Conservation (phyloP, 177 flowering plant species). For the Telopea speciosissima region DNA sequence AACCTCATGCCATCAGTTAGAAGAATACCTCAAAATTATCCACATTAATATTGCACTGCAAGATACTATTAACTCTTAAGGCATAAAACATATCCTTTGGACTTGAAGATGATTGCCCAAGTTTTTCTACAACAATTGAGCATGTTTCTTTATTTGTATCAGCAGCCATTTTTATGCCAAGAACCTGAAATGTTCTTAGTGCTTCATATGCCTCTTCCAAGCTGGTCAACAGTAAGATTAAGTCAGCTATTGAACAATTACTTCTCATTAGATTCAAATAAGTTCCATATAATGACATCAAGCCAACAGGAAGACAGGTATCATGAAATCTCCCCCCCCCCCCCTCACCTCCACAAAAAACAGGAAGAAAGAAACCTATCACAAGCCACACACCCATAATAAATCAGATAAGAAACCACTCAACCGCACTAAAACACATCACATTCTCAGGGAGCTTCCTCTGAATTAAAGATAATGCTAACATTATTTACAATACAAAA, state of each 20-base stretch:
- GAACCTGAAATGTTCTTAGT: conserved; percentile 61
- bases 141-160: conserved; percentile 45
- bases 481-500: no score
- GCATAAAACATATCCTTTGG: conserved; percentile 61
- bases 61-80: conserved; percentile 46
- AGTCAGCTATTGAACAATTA: conserved; percentile 3
- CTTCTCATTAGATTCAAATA: neutral
- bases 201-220: conserved; percentile 82
- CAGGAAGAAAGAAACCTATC: no score
- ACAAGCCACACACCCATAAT: neutral
- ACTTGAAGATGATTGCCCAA: conserved; percentile 50
- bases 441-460: no score
- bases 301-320: neutral
- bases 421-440: neutral
- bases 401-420: neutral
- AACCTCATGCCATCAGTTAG: neutral
- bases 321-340: neutral
- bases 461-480: no score
- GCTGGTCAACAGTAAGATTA: conserved; percentile 29
- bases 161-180: conserved; percentile 48
- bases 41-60: conserved; percentile 51
- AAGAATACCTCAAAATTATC: conserved; percentile 53
- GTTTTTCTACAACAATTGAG: conserved; percentile 32
- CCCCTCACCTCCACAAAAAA: no score
- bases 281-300: neutral